Percentiles rank a stretch among this genome's conserved stretches.
Evolutionary conservation across 352 stramenopile genomes (phyloP).

Genomic region (Globisporangium nodosum): DNA sequence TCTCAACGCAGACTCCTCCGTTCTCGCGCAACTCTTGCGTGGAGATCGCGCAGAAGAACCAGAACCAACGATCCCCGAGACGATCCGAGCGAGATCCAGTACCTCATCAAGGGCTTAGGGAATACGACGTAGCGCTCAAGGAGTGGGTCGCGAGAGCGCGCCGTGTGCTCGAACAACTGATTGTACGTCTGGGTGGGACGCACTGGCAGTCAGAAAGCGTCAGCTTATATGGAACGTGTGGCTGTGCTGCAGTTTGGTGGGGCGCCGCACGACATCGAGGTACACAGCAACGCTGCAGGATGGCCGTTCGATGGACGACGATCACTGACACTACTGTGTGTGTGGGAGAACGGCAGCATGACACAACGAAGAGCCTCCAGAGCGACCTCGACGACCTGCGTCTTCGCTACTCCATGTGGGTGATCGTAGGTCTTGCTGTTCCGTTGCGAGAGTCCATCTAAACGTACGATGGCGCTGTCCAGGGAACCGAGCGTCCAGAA

Average conservation of each 20-base stretch:
- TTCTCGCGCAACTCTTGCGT: neutral
- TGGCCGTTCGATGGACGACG: too few relatives aligned
- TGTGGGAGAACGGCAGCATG: too few relatives aligned
- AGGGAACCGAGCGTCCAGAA: constrained; percentile 10
- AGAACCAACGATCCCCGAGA: neutral
- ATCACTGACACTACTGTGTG: neutral
- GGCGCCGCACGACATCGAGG: too few relatives aligned
- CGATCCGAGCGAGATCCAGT: too few relatives aligned
- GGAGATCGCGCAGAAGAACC: neutral
- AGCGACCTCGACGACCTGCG: constrained; percentile 4
- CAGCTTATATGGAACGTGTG: too few relatives aligned
- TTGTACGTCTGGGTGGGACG: neutral
- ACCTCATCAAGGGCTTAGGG: neutral
- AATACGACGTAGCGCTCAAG: neutral
- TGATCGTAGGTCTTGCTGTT: neutral
- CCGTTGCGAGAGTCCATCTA: too few relatives aligned
- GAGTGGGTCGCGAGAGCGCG: constrained; percentile 1
- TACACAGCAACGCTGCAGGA: too few relatives aligned
- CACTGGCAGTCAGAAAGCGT: too few relatives aligned
- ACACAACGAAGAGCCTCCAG: neutral
- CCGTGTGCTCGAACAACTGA: neutral
- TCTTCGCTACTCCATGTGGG: constrained; percentile 7
- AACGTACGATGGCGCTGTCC: too few relatives aligned
- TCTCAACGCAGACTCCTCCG: neutral
- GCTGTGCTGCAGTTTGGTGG: too few relatives aligned